Base-by-base conservation (phyloP, 805 yeast species). In the Monosporozyma servazzii region DNA sequence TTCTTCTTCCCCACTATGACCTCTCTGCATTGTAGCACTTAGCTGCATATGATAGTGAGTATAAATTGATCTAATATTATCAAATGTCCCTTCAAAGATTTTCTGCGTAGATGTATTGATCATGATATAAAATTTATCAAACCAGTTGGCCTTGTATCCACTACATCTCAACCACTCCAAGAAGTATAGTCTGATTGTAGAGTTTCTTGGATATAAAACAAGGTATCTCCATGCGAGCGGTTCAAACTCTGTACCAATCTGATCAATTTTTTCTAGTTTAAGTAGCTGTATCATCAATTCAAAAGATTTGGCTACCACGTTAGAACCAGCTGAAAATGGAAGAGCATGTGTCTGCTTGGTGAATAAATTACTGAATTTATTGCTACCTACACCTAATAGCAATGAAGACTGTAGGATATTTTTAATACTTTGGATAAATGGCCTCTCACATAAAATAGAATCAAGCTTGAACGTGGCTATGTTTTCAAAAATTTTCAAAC, bases 141-240 rank as follows among this genome's bases (percentile, higher is more conserved):
- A 78, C 93, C 93, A 86, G 11, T 51, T 33, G 13, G 72, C 75
- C 15, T 70, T 55, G 30, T 69, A 72, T 4, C 63, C 68, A 2
- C 77, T 74, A 23, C 78, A 73, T 17, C 77, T 79, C 45, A 86
- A 64, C 91, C 93, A 86, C 17, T 78, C 75, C 15, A 60, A 64
- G 11, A 86, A 71, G 47, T 84, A 68, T 3, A 68, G 64, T 29
- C 71, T 62, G 18, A 84, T 62, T 7, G 72, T 74, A 1, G 55
- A 56, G 43, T 80, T 77, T 2, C 65, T 54, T 3, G 81, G 79
- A 13, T 67, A 64, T 11, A 62, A 69, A 68, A 74, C 81, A 55
- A 71, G 75, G 36, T 73, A 78, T 8, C 80, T 70, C 93, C 93
- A 87, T 6, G 84, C 67, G 27, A 78, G 69, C 43, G 71, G 74